Evolutionary conservation across 768 basidiomycete species (phyloP).

Genomic region (Scleroderma bovista): DNA sequence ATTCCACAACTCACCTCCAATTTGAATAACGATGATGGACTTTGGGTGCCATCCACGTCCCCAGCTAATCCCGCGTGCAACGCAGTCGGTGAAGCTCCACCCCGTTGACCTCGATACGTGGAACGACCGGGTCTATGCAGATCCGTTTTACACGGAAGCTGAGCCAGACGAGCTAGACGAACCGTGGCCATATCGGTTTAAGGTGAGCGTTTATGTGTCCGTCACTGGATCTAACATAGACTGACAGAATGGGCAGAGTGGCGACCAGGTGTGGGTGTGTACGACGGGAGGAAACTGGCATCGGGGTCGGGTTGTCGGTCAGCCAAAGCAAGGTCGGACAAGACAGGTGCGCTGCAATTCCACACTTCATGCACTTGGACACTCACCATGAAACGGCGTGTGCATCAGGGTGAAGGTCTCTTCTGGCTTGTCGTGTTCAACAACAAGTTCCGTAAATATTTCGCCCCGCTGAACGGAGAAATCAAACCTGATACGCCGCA

Average conservation of each 20-base stretch:
- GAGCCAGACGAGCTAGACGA: conserved; percentile 42
- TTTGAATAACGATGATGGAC: background rate
- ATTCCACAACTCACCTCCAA: background rate
- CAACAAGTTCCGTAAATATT: conserved; percentile 48
- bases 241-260: conserved; percentile 26
- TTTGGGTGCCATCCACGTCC: background rate
- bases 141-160: conserved; percentile 14
- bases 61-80: background rate
- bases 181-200: conserved; percentile 48
- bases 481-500: conserved; percentile 54
- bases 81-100: conserved; percentile 4
- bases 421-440: conserved; percentile 49
- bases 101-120: conserved; percentile 22
- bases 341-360: conserved; percentile 34
- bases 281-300: conserved; percentile 48
- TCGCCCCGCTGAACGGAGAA: conserved; percentile 60
- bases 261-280: conserved; percentile 49
- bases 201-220: conserved; percentile 16
- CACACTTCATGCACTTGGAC: background rate
- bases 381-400: background rate
- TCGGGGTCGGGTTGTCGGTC: conserved; percentile 42
- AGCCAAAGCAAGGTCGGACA: conserved; percentile 39
- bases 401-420: conserved; percentile 42
- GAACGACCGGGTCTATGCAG: conserved; percentile 20
- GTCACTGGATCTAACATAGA: background rate